Base-by-base conservation (phyloP, 176 grass and related monocot species). In the Poa annua region DNA sequence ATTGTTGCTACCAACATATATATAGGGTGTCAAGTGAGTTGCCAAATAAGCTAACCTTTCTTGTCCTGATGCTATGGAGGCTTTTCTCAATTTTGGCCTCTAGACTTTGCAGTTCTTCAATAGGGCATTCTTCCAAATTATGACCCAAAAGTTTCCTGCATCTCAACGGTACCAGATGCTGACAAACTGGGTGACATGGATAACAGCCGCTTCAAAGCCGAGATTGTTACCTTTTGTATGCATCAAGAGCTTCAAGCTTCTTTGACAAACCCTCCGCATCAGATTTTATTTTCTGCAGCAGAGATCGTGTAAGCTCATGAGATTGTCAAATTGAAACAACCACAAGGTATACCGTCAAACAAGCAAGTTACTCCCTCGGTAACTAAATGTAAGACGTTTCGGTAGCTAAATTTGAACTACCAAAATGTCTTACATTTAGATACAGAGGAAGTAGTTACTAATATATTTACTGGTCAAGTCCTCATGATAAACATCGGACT, bases 211-310 rank as follows among this genome's bases (percentile, higher is more conserved):
- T 6, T 42, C 5, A 36, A 22, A 49, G 3, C 42, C 3, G n/a
- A n/a, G 41, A 41, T 59, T 24, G 15, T 73, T 21, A 91, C 92
- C 82, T 81, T 85, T 87, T 87, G 82, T 80, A 89, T n/a, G 74
- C 74, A 83, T 94, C 92, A 74, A 94, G 87, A 3, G 78, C 78
- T 77, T 89, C 92, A 20, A 91, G 75, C 73, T 89, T 94, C 69
- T 87, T 91, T 21, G 75, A 57, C 81, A 94, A 64, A 34, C 62
- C 83, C 51, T 91, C 81, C 5, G 81, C 86, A 19, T 94, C 87
- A 64, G 71, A 85, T 48, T 91, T 94, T 81, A 91, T 55, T 77
- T 91, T 85, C 89, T 94, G 81, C 84, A 87, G 63, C 16, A 73
- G 6, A 60, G 20, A 76, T 22, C n/a, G 66, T 9, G 13, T 22